A percentile compares a stretch with the other conserved stretches of the same genome.
Evolutionary conservation across 139 green algal genomes (phyloP).

Genomic region (Chlamydomonas sp.): DNA sequence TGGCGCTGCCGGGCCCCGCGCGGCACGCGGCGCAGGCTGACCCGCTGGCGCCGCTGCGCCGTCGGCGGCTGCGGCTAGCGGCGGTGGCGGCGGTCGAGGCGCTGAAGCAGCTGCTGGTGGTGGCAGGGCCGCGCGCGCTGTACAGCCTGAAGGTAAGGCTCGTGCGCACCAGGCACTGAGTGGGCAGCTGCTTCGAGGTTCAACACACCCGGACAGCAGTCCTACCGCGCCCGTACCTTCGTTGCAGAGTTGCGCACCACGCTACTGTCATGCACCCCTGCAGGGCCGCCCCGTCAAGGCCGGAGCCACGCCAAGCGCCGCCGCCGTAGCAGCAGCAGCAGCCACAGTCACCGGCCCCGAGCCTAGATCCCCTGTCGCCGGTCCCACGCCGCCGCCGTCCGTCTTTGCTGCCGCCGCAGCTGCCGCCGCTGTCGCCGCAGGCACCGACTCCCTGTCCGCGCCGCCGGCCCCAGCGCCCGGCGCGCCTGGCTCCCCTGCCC

Average conservation of each 20-base stretch:
- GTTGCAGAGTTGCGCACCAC: too few relatives aligned
- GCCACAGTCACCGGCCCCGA: background rate
- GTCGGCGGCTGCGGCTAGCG: slow-evolving; percentile 1
- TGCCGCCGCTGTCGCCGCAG: background rate
- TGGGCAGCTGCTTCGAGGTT: background rate
- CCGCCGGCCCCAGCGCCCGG: slow-evolving; percentile 13
- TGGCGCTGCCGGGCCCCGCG: slow-evolving; percentile 34
- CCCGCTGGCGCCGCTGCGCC: slow-evolving; percentile 29
- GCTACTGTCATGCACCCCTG: background rate
- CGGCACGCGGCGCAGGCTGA: slow-evolving; percentile 20
- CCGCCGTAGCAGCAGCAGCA: background rate
- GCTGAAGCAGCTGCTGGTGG: slow-evolving; percentile 29
- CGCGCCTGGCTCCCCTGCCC: slow-evolving; percentile 32
- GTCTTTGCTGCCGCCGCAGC: background rate
- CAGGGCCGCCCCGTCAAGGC: slow-evolving; percentile 28
- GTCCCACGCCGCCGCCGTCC: too few relatives aligned
- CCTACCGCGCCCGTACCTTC: too few relatives aligned
- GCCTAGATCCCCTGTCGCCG: too few relatives aligned
- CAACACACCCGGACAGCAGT: too few relatives aligned
- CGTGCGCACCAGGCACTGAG: background rate
- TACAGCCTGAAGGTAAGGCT: slow-evolving; percentile 4
- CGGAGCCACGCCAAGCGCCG: background rate
- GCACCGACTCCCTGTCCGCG: background rate
- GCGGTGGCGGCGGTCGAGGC: slow-evolving; percentile 26
- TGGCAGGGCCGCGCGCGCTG: slow-evolving; percentile 7